Evolutionary conservation across 805 yeast species (phyloP).

Genomic region (Monosporozyma aerobia): DNA sequence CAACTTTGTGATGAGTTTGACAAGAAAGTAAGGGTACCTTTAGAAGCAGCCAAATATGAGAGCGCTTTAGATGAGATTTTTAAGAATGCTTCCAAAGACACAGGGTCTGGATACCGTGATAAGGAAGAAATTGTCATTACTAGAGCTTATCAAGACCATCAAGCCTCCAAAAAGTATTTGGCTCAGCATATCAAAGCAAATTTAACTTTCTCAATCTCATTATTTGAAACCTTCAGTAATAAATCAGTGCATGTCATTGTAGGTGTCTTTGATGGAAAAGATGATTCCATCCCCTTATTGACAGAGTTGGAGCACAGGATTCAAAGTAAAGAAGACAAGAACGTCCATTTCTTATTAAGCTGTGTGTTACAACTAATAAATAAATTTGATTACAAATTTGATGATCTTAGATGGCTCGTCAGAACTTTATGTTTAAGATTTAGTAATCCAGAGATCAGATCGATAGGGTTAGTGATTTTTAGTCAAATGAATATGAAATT

Average conservation of each 20-base stretch:
- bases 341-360: constrained; percentile 14
- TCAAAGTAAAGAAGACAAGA: constrained; percentile 14
- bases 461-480: constrained; percentile 18
- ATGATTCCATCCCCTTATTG: constrained; percentile 12
- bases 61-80: constrained; percentile 14
- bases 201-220: constrained; percentile 11
- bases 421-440: constrained; percentile 19
- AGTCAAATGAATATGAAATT: constrained; percentile 10
- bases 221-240: constrained; percentile 15
- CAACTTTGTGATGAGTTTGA: constrained; percentile 13
- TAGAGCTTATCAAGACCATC: constrained; percentile 24
- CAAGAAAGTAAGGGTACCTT: constrained; percentile 8
- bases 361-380: constrained; percentile 23
- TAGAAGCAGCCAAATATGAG: constrained; percentile 12
- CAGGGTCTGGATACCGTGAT: constrained; percentile 1
- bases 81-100: not conserved
- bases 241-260: constrained; percentile 16
- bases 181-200: constrained; percentile 9
- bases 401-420: constrained; percentile 18
- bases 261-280: constrained; percentile 14
- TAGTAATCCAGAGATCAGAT: constrained; percentile 12
- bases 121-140: constrained; percentile 15
- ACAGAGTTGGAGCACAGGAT: constrained; percentile 14
- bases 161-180: constrained; percentile 15
- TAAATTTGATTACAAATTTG: constrained; percentile 20